These are phyloP conservation scores for Yamadazyma buinensis DNA, from an alignment of 1,139 yeast genomes.

Conservation along the genomic window DNA sequence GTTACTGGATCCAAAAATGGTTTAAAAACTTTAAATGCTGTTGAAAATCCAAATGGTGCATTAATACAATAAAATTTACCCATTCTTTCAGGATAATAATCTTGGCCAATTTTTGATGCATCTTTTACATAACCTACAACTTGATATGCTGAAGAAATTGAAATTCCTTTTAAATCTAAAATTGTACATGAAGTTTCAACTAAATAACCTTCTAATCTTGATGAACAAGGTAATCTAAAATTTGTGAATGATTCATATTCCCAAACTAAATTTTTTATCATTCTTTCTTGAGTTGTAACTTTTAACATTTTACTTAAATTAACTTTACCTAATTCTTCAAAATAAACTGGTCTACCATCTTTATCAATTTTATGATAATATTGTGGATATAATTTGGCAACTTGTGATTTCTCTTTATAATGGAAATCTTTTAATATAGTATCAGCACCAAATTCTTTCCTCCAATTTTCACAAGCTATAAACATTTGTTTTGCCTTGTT, in stretches of 20 bases:
- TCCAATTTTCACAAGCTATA: constrained; percentile 86
- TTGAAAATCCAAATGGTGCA: constrained; percentile 95
- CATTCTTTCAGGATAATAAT: constrained; percentile 99
- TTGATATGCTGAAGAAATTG: constrained; percentile 76
- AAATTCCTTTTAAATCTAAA: constrained; percentile 91
- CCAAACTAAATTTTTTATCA: constrained; percentile 95
- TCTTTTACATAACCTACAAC: constrained; percentile 87
- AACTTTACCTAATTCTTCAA: constrained; percentile 90
- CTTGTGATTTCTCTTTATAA: constrained; percentile 85
- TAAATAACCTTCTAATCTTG: constrained; percentile 72
- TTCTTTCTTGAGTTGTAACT: constrained; percentile 91
- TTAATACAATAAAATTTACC: constrained; percentile 94
- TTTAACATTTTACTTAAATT: constrained; percentile 88
- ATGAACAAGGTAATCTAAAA: constrained; percentile 89
- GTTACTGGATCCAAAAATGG: constrained; percentile 97
- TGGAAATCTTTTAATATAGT: constrained; percentile 83
- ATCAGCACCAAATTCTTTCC: constrained; percentile 80
- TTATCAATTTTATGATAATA: constrained; percentile 95
- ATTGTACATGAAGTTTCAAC: constrained; percentile 97
- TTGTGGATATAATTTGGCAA: constrained; percentile 90
- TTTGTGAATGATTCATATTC: constrained; percentile 89
- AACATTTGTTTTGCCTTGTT: constrained; percentile 79
- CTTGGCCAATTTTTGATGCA: constrained; percentile 92
- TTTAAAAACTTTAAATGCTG: constrained; percentile 87
- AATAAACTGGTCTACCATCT: constrained; percentile 94